Evolutionary conservation across 2,329 filamentous ascomycete species (phyloP), one percentile per base, ranked within the genome.

Genomic region (Claviceps africana): DNA sequence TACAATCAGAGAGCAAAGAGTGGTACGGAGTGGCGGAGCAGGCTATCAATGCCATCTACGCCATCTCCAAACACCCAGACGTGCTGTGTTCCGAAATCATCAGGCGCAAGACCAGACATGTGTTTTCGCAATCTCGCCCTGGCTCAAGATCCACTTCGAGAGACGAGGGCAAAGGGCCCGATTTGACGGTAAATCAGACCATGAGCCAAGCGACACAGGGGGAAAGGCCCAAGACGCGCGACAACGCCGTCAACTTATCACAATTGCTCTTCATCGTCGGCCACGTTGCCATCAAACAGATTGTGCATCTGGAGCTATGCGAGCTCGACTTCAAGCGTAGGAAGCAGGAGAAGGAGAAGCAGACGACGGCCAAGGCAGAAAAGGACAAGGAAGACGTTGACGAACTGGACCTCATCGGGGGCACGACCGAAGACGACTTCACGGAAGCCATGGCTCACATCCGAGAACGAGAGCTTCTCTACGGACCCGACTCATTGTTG

Each of bases 11-110:
- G 54, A 95, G 84, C 70, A 93, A 94, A 64, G 93, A 98, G 65
- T 98, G 93, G 87, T 90, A 87, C 60, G 93, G 93, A 3, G 83
- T 97, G 44, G 90, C 93, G 21, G 94, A 98, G 65, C 93, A 98
- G 69, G 91, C 93, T 9, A 88, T 98, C 64, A 87, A 86, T 58
- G 93, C 93, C 47, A 96, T 98, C 48, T 98, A 98, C 62, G 82
- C 88, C 30, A 75, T 98, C 17, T 89, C 93, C 2, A 95, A 93
- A 65, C 90, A 97, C 64, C 93, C 93, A 0, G 93, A 98, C 64
- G 86, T 85, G 3, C 76, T 98, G 7, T 97, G 90, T 66, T 94
- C 93, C 0, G 88, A 95, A 53, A 85, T 97, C 15, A 78, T 98
- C 48, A 81, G 88, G 52, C 81, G 87, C 58, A 95, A 94, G 72